Evolutionary conservation across 2,329 filamentous ascomycete species (phyloP), one percentile per base, ranked within the genome.

Genomic region (Diaporthe australafricana): DNA sequence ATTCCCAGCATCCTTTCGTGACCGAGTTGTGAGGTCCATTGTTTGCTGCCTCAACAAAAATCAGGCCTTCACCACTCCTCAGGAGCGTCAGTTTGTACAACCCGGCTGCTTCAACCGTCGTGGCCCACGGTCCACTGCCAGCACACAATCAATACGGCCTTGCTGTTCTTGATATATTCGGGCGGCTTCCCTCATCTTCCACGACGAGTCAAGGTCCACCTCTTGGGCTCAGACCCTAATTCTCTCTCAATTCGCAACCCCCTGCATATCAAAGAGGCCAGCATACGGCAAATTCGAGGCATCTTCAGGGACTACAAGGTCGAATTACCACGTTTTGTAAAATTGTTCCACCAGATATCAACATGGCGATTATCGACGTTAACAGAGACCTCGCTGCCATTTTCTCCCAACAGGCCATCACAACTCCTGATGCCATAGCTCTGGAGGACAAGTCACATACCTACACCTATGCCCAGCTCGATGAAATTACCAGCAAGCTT

Each of bases 401-500:
- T 74, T 94, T 95, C 80, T 83, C 84, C 75, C 83, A 89, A 75
- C 93, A 96, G 84, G 93, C 89, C 68, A 84, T 87, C 74, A 86
- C 87, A 32, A 93, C 92, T 0, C 93, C 93, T 6, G 84, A 93
- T 81, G 89, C 90, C 42, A 79, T 92, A 77, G 93, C 93, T 25
- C 83, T 95, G 70, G 93, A 95, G 79, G 93, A 95, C 81, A 91
- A 91, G 74, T 84, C 83, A 48, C 84, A 85, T 71, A 88, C 84
- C 63, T 91, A 93, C 79, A 94, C 92, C 63, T 96, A 96, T 80
- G 86, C 87, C 57, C 87, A 94, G 83, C 87, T 96, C 71, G 91
- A 94, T 78, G 81, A 86, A 62, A 89, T 91, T 80, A 92, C 93
- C 56, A 87, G 87, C 72, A 83, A 84, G n/a, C 88, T 95, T 70